These are phyloP conservation scores for Nakazawaea populi DNA, from an alignment of 805 yeast species.

Conservation along the genomic window DNA sequence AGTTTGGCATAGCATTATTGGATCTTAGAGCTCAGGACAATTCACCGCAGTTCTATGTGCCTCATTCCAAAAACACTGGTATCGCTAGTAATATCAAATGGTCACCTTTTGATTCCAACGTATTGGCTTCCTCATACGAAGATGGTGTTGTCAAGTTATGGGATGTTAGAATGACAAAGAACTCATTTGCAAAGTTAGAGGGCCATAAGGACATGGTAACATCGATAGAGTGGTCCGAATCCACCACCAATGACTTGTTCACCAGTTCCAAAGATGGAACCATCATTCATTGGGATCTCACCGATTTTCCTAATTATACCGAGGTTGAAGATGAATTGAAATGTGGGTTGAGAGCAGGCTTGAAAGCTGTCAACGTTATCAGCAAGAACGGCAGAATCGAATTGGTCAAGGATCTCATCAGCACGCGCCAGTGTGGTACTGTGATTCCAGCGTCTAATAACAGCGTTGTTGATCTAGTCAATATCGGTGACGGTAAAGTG, in stretches of 20 bases:
- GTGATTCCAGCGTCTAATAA: constrained; percentile 55
- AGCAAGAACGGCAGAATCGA: constrained; percentile 19
- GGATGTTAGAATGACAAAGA: constrained; percentile 63
- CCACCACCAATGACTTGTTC: constrained; percentile 30
- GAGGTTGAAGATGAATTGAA: constrained; percentile 13
- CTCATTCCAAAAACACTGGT: constrained; percentile 23
- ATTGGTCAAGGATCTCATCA: constrained; percentile 23
- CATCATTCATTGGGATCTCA: constrained; percentile 62
- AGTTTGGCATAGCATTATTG: constrained; percentile 67
- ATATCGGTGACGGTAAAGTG: constrained; percentile 32
- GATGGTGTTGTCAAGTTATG: constrained; percentile 58
- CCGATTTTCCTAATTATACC: constrained; percentile 19
- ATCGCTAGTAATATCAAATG: constrained; percentile 48
- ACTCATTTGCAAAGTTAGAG: constrained; percentile 42
- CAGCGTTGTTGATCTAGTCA: constrained; percentile 39
- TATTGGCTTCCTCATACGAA: constrained; percentile 57
- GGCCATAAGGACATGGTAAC: constrained; percentile 56
- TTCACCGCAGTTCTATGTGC: constrained; percentile 35
- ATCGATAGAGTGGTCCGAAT: constrained; percentile 51
- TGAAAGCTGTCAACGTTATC: constrained; percentile 33
- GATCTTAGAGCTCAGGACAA: constrained; percentile 53
- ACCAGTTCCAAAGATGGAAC: constrained; percentile 62
- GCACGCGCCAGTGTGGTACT: constrained; percentile 54
- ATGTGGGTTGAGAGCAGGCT: constrained; percentile 43
- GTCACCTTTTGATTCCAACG: constrained; percentile 55